Evolutionary conservation across 305 asterid genomes (phyloP), one percentile per base, ranked within the genome.

Genomic region (Fraxinus angustifolia): DNA sequence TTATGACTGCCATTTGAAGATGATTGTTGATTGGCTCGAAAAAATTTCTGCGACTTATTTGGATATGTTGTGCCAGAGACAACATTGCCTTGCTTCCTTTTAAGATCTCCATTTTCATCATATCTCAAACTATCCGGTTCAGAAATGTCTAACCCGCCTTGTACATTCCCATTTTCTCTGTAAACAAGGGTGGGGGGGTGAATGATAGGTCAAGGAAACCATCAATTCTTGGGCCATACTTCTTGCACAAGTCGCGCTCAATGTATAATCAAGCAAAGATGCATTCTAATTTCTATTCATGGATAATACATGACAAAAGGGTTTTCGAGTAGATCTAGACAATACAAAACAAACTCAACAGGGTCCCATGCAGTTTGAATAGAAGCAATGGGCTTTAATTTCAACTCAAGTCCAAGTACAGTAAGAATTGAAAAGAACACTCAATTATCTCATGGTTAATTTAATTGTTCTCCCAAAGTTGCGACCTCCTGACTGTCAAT

Each of bases 101-200:
- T 93, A 21, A 79, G 80, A 71, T 87, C 92, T 73, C 88, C 91
- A 33, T 83, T 85, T 23, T 77, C 14, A 60, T 77, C 85, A 36
- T 36, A 68, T 74, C 85, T 81, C 21, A 89, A 84, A 77, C 38
- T 74, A n/a, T 87, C 87, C 58, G 62, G 48, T 75, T 88, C 87
- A 75, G 79, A 14, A 80, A 79, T 78, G 72, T 82, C 88, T n/a
- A 76, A 21, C 62, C 80, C 85, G 78, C 76, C 75, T 48, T 79
- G 83, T 17, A 87, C 78, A 48, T 91, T 79, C 30, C 82, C 89
- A 78, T 89, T 89, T 86, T 83, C 90, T 85, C 97, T 94, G 92
- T 76, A 65, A 75, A 12, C 77, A 80, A 1, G 50, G 50, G 1
- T 0, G 6, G 12, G 40, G 50, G 14, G 3, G 71, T 8, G 30